phyloP scores from a whole-genome alignment of 768 basidiomycete species.

The Lactifluus subvellereus region DNA sequence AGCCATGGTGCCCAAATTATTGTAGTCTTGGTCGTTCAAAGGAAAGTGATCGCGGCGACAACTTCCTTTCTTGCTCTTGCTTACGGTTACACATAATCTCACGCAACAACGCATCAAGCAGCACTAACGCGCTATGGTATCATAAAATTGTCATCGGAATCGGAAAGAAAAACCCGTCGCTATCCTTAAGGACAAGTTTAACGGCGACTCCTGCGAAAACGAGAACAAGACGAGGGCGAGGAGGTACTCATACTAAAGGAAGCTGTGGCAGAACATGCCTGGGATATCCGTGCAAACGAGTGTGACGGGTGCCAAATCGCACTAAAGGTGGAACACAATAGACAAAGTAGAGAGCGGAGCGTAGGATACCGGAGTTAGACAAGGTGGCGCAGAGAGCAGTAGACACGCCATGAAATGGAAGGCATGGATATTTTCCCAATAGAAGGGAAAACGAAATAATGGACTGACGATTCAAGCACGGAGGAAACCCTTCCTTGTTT shows the following conservation, averaged over 20 bases:
- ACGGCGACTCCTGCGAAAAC: slow-evolving; percentile 17
- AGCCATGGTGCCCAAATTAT: slow-evolving; percentile 41
- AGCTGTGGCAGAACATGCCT: slow-evolving; percentile 19
- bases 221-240: slow-evolving; percentile 19
- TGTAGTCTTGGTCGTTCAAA: slow-evolving; percentile 6
- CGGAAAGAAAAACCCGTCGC: slow-evolving; percentile 7
- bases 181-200: slow-evolving; percentile 7
- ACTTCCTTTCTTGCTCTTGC: background rate
- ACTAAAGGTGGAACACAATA: slow-evolving; percentile 21
- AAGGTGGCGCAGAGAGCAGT: slow-evolving; percentile 36
- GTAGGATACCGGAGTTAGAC: slow-evolving; percentile 40
- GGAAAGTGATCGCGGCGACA: background rate
- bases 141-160: slow-evolving; percentile 26
- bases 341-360: slow-evolving; percentile 35
- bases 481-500: slow-evolving; percentile 67
- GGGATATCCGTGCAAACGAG: slow-evolving; percentile 26
- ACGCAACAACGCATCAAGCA: slow-evolving; percentile 11
- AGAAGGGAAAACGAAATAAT: slow-evolving; percentile 25
- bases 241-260: slow-evolving; percentile 23
- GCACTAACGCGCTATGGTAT: slow-evolving; percentile 22
- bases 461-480: slow-evolving; percentile 42
- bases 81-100: slow-evolving; percentile 2
- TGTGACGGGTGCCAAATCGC: slow-evolving; percentile 22
- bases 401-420: slow-evolving; percentile 32
- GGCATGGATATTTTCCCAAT: slow-evolving; percentile 28